Evolutionary conservation across 441 rosid species (phyloP).

Genomic region (Adansonia grandidieri): DNA sequence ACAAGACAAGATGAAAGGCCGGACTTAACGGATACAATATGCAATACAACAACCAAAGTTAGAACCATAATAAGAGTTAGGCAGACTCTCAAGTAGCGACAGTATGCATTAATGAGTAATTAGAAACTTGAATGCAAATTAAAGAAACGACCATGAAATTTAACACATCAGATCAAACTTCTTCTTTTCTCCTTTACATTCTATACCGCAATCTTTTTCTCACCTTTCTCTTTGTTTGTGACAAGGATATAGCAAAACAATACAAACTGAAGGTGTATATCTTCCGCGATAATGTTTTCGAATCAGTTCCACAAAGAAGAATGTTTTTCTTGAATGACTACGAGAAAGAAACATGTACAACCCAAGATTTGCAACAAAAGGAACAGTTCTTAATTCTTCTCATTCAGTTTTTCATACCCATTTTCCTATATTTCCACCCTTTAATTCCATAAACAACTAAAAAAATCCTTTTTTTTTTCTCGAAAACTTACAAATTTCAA

Average conservation of each 20-base stretch:
- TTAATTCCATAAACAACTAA: neutral
- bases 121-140: neutral
- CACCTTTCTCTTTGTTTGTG: neutral
- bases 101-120: slow-evolving; percentile 6
- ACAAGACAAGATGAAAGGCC: neutral
- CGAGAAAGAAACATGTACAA: neutral
- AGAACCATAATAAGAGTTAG: slow-evolving; percentile 11
- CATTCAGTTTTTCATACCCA: neutral
- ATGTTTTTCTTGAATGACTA: neutral
- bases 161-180: neutral
- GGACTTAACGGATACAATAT: neutral
- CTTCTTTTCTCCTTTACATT: neutral
- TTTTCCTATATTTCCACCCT: neutral
- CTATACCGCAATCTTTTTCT: neutral
- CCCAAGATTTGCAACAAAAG: neutral
- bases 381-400: neutral
- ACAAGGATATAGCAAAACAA: neutral
- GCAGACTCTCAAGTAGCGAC: neutral
- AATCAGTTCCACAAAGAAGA: neutral
- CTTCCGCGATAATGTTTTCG: neutral
- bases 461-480: neutral
- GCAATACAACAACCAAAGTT: neutral
- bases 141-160: neutral
- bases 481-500: neutral
- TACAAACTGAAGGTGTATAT: neutral